Percentiles rank a stretch among this genome's conserved stretches.
Conservation (phyloP, 805 yeast genomes). For the Wickerhamomyces bisporus region DNA sequence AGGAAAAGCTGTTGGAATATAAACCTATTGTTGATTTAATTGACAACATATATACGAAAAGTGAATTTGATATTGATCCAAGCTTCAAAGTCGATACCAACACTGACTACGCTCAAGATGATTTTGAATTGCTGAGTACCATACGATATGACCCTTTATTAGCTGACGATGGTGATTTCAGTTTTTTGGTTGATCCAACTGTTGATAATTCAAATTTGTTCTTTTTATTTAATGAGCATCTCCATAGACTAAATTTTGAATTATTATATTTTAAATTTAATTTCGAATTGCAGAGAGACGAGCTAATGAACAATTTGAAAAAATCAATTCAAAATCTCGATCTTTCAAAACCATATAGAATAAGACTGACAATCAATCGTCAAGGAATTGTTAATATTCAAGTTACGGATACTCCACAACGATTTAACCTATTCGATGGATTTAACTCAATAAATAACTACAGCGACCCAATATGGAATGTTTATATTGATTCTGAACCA, state of each 20-base stretch:
- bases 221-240: constrained; percentile 61
- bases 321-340: constrained; percentile 28
- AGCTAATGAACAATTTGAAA: constrained; percentile 38
- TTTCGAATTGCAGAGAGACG: constrained; percentile 35
- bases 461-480: constrained; percentile 42
- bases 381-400: constrained; percentile 33
- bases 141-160: constrained; percentile 66
- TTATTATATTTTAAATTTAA: constrained; percentile 49
- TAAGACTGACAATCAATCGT: constrained; percentile 40
- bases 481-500: constrained; percentile 53
- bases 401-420: constrained; percentile 28
- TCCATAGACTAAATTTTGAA: constrained; percentile 50
- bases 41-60: constrained; percentile 17
- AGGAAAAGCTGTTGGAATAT: neutral
- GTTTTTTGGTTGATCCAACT: neutral
- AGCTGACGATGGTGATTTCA: constrained; percentile 17
- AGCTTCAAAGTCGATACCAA: neutral
- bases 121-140: constrained; percentile 56
- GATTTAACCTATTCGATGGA: constrained; percentile 27
- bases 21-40: neutral
- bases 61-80: constrained; percentile 22
- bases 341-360: constrained; percentile 35
- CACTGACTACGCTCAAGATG: constrained; percentile 5
- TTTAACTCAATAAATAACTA: constrained; percentile 23
- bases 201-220: constrained; percentile 30